Evolutionary conservation across 257 asterid species (phyloP), one percentile per base, ranked within the genome.

Genomic region (Nicotiana benthamiana): DNA sequence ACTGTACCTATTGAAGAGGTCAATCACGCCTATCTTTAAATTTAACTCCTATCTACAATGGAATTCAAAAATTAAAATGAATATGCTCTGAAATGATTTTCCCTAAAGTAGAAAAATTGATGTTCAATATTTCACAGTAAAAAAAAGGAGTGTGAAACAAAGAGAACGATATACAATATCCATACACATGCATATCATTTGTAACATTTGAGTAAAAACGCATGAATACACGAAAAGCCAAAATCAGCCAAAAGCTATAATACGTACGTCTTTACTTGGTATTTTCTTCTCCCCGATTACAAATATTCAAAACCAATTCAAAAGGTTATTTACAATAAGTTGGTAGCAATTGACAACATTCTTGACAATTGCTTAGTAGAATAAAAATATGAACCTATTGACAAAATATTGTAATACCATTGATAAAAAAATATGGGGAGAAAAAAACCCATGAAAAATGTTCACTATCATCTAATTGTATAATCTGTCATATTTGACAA

Each of bases 401-500:
- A 72, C 56, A 72, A 46, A 24, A 24, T 46, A 43, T 70, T 46
- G 20, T 12, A 20, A 46, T n/a, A 40, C 6, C 22, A 48, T 9
- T 48, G 1, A 48, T 26, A 15, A 17, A 15, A 74, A 74, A 74
- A 26, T 24, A 48, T 48, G 34, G 40, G 1, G 61, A 13, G 20
- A n/a, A 1, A 7, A 68, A 22, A 72, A 24, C 0, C 1, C 60
- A 72, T 74, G 36, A 26, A 51, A 40, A 24, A 74, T 48, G 26
- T 48, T 74, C 59, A 15, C 62, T 74, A 51, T 74, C 79, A 74
- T 48, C 46, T 48, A 26, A 48, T 51, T 48, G 43, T 74, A 74
- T 74, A 26, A 26, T 62, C 57, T 79, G 53, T 63, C 77, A 80
- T 46, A 51, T 57, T 48, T 74, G 66, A 51, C 82, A 77, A 52